Evolutionary conservation across 2,329 filamentous ascomycete species (phyloP).

Genomic region (Didymella exigua): DNA sequence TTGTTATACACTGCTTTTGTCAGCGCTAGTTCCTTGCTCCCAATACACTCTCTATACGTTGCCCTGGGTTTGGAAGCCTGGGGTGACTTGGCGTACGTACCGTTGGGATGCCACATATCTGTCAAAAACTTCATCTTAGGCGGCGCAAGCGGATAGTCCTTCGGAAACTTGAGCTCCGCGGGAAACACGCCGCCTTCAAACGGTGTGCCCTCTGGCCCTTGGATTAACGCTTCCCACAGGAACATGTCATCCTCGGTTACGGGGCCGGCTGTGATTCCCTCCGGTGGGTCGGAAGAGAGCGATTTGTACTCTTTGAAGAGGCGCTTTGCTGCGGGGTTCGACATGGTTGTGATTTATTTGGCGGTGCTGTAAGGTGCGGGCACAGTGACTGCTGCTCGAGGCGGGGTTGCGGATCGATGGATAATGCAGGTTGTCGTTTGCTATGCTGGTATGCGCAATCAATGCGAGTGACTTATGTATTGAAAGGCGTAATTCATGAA

Average conservation of each 20-base stretch:
- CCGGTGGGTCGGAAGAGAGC: conserved; percentile 92
- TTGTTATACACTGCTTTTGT: conserved; percentile 70
- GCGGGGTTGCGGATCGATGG: background rate
- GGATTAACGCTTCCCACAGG: conserved; percentile 94
- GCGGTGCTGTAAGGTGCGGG: background rate
- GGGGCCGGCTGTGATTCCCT: conserved; percentile 94
- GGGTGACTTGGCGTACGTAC: conserved; percentile 50
- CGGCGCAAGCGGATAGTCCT: conserved; percentile 83
- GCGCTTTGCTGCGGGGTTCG: conserved; percentile 68
- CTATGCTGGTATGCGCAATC: background rate
- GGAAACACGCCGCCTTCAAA: conserved; percentile 96
- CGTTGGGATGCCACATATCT: conserved; percentile 93
- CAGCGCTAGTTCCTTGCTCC: background rate
- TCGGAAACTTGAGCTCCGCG: conserved; percentile 80
- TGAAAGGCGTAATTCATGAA: background rate
- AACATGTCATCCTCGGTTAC: conserved; percentile 94
- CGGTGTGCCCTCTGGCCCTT: conserved; percentile 92
- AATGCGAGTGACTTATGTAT: background rate
- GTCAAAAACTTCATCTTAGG: conserved; percentile 86
- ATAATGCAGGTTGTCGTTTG: background rate
- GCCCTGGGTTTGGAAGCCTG: background rate
- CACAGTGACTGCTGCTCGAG: background rate
- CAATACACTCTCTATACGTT: background rate
- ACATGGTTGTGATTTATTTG: conserved; percentile 45
- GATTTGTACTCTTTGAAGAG: conserved; percentile 96